These are phyloP conservation scores for Zoysia pacifica DNA, from an alignment of 176 grass and related monocot genomes.

Conservation along the genomic window DNA sequence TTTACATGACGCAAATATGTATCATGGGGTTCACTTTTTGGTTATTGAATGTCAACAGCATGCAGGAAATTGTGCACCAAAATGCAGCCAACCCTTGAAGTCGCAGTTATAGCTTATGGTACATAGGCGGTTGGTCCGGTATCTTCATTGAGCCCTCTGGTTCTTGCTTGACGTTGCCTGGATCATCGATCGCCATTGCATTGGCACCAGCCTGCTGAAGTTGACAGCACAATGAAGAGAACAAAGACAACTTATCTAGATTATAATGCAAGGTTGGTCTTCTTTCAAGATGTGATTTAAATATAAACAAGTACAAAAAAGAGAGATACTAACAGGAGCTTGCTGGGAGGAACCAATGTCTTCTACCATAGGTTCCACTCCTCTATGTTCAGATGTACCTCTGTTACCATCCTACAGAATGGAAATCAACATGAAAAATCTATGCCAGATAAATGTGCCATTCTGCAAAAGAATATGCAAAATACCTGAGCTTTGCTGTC, in stretches of 20 bases:
- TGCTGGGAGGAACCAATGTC: constrained; percentile 33
- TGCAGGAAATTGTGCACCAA: neutral
- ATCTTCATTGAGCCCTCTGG: constrained; percentile 45
- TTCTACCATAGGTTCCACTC: constrained; percentile 39
- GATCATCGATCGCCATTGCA: constrained; percentile 51
- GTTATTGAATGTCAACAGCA: constrained; percentile 23
- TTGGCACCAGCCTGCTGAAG: constrained; percentile 34
- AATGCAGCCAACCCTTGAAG: neutral
- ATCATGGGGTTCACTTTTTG: neutral
- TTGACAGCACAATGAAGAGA: constrained; percentile 7
- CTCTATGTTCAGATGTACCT: constrained; percentile 42
- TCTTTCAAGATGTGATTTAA: neutral
- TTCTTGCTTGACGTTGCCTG: constrained; percentile 50
- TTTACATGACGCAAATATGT: neutral
- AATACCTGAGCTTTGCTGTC: constrained; percentile 65
- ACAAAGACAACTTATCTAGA: neutral
- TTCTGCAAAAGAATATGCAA: neutral
- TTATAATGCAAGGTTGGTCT: neutral
- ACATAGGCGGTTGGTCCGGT: constrained; percentile 15
- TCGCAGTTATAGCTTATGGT: constrained; percentile 41
- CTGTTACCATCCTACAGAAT: constrained; percentile 39
- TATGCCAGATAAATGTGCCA: constrained; percentile 5
- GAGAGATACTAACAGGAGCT: constrained; percentile 38
- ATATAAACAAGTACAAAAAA: neutral
- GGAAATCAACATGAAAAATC: neutral